Evolutionary conservation across 148 eudicot species (phyloP).

Genomic region (Rhododendron williamsianum): DNA sequence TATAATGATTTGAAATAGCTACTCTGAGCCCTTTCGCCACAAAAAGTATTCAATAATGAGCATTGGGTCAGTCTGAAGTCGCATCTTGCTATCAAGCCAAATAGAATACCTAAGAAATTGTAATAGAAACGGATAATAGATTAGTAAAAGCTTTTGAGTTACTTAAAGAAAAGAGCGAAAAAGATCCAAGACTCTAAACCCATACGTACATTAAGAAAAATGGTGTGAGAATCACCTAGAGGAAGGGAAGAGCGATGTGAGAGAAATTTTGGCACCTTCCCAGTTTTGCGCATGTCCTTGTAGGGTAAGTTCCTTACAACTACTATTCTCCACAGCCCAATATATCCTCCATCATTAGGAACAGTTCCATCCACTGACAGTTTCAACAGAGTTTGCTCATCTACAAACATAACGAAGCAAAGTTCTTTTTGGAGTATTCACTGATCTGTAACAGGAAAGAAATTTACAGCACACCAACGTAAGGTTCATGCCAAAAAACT

Average conservation of each 20-base stretch:
- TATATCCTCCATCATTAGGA: constrained; percentile 64
- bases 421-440: constrained; percentile 75
- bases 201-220: constrained; percentile 6
- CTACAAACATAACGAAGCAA: constrained; percentile 94
- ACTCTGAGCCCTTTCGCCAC: constrained; percentile 83
- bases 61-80: constrained; percentile 82
- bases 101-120: constrained; percentile 69
- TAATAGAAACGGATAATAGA: background rate
- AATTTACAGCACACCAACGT: background rate
- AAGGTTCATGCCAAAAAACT: background rate
- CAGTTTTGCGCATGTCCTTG: constrained; percentile 86
- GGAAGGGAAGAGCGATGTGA: constrained; percentile 96
- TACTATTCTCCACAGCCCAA: constrained; percentile 90
- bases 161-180: background rate
- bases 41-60: constrained; percentile 71
- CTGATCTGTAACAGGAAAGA: constrained; percentile 67
- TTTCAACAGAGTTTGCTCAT: constrained; percentile 63
- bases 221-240: constrained; percentile 55
- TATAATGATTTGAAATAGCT: constrained; percentile 93
- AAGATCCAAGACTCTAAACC: background rate
- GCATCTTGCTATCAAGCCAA: constrained; percentile 97
- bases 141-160: background rate
- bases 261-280: constrained; percentile 95
- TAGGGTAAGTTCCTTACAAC: constrained; percentile 77
- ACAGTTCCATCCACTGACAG: constrained; percentile 66